These are phyloP conservation scores for Fraxinus cuspidata DNA, from an alignment of 257 asterid genomes.

Conservation along the genomic window DNA sequence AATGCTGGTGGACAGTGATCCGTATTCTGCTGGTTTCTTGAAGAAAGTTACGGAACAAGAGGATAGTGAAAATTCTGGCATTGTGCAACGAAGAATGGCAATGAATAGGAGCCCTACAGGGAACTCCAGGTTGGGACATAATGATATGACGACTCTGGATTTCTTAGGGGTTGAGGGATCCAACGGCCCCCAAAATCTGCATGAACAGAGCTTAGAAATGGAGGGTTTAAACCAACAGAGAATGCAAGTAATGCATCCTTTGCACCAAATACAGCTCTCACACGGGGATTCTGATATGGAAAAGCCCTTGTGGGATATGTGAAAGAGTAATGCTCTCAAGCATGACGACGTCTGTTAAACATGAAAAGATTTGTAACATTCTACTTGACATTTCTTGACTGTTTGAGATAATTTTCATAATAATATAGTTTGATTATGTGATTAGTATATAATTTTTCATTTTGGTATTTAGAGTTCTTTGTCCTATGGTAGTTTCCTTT, in stretches of 20 bases:
- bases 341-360: neutral
- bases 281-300: conserved; percentile 48
- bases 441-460: too few relatives aligned
- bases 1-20: conserved; percentile 54
- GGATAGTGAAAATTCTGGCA: conserved; percentile 20
- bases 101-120: conserved; percentile 25
- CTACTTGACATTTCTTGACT: neutral
- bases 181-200: conserved; percentile 37
- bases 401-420: neutral
- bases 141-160: conserved; percentile 69
- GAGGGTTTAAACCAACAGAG: conserved; percentile 44
- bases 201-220: conserved; percentile 44
- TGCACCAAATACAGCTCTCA: conserved; percentile 31
- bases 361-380: neutral
- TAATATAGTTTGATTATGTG: neutral
- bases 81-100: conserved; percentile 24
- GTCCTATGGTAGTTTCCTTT: too few relatives aligned
- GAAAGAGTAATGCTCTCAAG: neutral
- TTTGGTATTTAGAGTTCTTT: too few relatives aligned
- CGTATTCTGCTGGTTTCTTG: conserved; percentile 34
- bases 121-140: conserved; percentile 30
- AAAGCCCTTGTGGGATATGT: conserved; percentile 33
- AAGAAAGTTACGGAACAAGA: conserved; percentile 40
- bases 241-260: conserved; percentile 47
- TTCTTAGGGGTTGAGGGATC: conserved; percentile 82